phyloP scores from a whole-genome alignment of 495 filamentous ascomycete species.

The Podospora sp. region DNA sequence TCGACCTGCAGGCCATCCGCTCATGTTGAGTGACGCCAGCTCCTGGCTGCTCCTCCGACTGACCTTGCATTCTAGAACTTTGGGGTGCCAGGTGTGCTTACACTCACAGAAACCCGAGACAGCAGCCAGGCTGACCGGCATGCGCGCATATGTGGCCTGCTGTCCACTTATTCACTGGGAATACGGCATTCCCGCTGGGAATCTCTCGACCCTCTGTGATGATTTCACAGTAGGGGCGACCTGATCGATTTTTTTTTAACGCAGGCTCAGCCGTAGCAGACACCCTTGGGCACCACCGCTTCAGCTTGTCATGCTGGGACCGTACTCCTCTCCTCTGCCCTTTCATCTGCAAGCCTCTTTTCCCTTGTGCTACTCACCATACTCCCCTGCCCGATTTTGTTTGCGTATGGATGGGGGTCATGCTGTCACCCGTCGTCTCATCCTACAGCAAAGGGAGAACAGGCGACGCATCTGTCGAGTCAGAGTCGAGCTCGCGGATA shows the following conservation, averaged over 20 bases:
- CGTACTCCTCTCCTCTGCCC: not conserved
- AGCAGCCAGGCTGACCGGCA: not conserved
- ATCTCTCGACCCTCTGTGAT: not conserved
- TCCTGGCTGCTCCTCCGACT: not conserved
- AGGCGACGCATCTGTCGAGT: too few relatives aligned
- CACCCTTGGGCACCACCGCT: not conserved
- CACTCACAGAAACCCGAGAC: not conserved
- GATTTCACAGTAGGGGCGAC: not conserved
- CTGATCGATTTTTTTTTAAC: not conserved
- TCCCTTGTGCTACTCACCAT: not conserved
- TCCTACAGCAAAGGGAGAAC: too few relatives aligned
- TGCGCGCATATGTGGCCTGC: not conserved
- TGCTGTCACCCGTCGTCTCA: not conserved
- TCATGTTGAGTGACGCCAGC: constrained; percentile 1
- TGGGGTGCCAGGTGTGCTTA: not conserved
- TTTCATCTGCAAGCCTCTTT: too few relatives aligned
- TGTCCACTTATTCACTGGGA: not conserved
- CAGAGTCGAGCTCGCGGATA: too few relatives aligned
- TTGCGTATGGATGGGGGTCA: not conserved
- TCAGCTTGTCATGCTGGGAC: not conserved
- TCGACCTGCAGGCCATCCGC: constrained; percentile 19
- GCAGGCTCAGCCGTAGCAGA: not conserved
- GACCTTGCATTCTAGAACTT: not conserved
- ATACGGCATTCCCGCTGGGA: not conserved
- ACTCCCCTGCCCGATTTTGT: not conserved